phyloP scores from a whole-genome alignment of 208 protist species.

The Histomonas meleagridis region DNA sequence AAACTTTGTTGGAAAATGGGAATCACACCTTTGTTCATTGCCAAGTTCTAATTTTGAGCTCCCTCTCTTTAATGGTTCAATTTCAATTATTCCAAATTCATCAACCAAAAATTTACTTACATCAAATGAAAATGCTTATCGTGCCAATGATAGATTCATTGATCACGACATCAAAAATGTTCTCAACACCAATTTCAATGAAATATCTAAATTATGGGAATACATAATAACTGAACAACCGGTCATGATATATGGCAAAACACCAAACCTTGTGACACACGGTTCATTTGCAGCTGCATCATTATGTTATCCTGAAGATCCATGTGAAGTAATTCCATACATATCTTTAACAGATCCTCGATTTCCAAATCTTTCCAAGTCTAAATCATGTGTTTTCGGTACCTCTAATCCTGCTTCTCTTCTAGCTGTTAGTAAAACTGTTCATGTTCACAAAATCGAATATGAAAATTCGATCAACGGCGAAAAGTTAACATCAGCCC shows the following conservation, averaged over 20 bases:
- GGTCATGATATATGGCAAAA: not conserved
- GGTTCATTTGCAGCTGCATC: not conserved
- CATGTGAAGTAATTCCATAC: not conserved
- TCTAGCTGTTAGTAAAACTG: not conserved
- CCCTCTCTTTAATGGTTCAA: not conserved
- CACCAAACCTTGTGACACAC: not conserved
- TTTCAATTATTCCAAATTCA: not conserved
- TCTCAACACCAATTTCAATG: not conserved
- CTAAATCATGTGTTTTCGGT: not conserved
- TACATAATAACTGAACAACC: not conserved
- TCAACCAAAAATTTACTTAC: not conserved
- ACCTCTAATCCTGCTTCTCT: not conserved
- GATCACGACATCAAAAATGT: not conserved
- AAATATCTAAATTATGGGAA: not conserved
- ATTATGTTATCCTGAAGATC: not conserved
- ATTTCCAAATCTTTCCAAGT: not conserved
- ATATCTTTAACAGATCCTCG: not conserved
- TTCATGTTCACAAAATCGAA: not conserved
- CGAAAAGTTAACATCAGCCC: not conserved
- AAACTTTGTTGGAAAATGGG: not conserved
- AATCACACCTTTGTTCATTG: not conserved
- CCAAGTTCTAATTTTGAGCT: not conserved
- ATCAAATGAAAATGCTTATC: not conserved
- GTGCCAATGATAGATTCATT: not conserved
- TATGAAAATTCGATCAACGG: not conserved